Evolutionary conservation across 176 grass and related monocot genomes (phyloP).

Genomic region (Carex cristatella): DNA sequence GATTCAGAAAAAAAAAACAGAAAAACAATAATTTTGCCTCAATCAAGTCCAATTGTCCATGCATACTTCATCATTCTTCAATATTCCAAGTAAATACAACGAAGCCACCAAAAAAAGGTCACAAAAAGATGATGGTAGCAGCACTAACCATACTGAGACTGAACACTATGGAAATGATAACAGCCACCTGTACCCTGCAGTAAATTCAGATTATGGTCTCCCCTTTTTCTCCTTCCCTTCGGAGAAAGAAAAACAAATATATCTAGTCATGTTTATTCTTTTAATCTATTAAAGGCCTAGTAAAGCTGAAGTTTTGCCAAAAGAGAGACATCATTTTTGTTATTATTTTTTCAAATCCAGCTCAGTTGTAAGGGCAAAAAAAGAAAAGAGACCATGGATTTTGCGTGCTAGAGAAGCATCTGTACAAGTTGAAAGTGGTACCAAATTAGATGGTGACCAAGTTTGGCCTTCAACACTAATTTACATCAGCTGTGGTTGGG

Average conservation of each 20-base stretch:
- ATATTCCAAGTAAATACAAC: background rate
- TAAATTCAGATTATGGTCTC: background rate
- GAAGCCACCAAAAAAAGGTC: background rate
- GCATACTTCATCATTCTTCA: background rate
- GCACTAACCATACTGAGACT: background rate
- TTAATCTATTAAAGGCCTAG: background rate
- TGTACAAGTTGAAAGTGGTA: conserved; percentile 61
- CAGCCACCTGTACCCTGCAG: background rate
- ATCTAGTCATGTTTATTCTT: too few relatives aligned
- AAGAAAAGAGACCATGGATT: conserved; percentile 98
- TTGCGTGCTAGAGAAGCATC: conserved; percentile 77
- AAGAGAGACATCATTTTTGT: conserved; percentile 11
- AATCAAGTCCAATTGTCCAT: background rate
- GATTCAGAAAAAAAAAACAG: background rate
- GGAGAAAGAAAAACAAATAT: background rate
- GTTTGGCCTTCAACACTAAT: conserved; percentile 76
- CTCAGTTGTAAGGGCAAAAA: conserved; percentile 59
- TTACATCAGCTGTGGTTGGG: conserved; percentile 98
- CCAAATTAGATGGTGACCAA: conserved; percentile 38
- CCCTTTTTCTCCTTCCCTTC: background rate
- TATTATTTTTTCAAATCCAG: conserved; percentile 35
- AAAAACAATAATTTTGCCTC: background rate
- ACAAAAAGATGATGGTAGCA: background rate
- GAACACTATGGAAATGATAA: background rate
- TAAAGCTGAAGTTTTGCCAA: background rate